Evolutionary conservation across 257 asterid genomes (phyloP).

Genomic region (Lithospermum erythrorhizon): DNA sequence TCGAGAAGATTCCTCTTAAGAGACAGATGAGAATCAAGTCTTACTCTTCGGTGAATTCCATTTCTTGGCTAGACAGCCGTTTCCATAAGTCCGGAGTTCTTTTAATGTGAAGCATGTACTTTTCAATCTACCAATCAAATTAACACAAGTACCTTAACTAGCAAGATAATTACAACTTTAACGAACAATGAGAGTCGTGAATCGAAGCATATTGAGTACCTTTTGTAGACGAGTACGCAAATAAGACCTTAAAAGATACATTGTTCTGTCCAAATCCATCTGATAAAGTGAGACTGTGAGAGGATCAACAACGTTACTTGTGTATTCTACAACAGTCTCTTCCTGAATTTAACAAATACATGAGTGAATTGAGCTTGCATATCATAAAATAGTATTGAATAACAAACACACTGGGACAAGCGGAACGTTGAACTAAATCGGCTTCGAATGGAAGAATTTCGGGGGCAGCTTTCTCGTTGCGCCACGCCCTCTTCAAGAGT

Average conservation of each 20-base stretch:
- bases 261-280: constrained; percentile 84
- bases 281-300: constrained; percentile 78
- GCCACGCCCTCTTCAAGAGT: constrained; percentile 77
- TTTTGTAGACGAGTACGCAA: constrained; percentile 80
- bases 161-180: too few relatives aligned
- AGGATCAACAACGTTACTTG: constrained; percentile 54
- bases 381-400: constrained; percentile 6
- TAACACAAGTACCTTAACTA: neutral
- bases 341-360: constrained; percentile 35
- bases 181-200: neutral
- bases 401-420: too few relatives aligned
- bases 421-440: constrained; percentile 53
- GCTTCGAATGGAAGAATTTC: constrained; percentile 63
- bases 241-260: constrained; percentile 74
- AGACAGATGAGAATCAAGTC: neutral
- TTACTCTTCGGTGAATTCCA: constrained; percentile 54
- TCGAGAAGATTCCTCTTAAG: neutral
- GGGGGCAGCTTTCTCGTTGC: constrained; percentile 93
- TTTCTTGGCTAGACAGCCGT: constrained; percentile 62
- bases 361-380: constrained; percentile 2
- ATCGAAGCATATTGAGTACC: constrained; percentile 33
- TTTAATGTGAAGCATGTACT: constrained; percentile 48
- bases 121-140: constrained; percentile 56
- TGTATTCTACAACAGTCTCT: constrained; percentile 53
- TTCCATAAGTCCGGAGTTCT: constrained; percentile 50